Evolutionary conservation across 768 basidiomycete species (phyloP), one percentile per base, ranked within the genome.

Genomic region (Auricularia cornea): DNA sequence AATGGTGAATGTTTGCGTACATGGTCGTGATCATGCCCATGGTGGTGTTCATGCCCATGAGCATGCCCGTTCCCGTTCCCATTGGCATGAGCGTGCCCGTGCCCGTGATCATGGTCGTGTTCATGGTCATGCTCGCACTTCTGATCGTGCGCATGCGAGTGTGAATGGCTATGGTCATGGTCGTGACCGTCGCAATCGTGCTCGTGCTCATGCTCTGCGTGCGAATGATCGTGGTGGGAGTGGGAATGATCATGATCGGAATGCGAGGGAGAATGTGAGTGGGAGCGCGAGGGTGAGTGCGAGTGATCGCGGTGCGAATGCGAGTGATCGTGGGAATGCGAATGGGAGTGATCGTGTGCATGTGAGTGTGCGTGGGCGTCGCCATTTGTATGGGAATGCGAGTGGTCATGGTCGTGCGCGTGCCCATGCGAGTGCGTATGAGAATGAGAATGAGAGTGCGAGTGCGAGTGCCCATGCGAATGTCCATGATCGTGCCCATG

Each of bases 251-350:
- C 52, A 61, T 73, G 65, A 64, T 38, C 10, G 10, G 70, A 63
- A 67, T 73, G 73, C 28, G 74, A 68, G 65, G 73, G 72, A 14
- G 64, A 54, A 61, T 76, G 73, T 3, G 71, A 68, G 32, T 73
- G 72, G 3, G 68, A 64, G 35, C 35, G 35, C 8, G 68, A 38
- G 35, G 35, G 8, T 38, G 35, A 38, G 10, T 38, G 35, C 16
- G 35, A 38, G 16, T 38, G 70, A 54, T 66, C 66, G 65, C 70
- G 70, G 65, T 66, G 67, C 2, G 66, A 65, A 38, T 71, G 67
- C 29, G 66, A 62, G 38, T 71, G 65, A 60, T 61, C 31, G 62
- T 61, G 75, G 18, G 69, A 63, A 63, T 72, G 69, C 26, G 66
- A 67, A 51, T 64, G 61, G 16, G 64, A 16, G 63, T 70, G 71